Conservation (phyloP, 2,329 filamentous ascomycete species). For the Biscogniauxia sp. region DNA sequence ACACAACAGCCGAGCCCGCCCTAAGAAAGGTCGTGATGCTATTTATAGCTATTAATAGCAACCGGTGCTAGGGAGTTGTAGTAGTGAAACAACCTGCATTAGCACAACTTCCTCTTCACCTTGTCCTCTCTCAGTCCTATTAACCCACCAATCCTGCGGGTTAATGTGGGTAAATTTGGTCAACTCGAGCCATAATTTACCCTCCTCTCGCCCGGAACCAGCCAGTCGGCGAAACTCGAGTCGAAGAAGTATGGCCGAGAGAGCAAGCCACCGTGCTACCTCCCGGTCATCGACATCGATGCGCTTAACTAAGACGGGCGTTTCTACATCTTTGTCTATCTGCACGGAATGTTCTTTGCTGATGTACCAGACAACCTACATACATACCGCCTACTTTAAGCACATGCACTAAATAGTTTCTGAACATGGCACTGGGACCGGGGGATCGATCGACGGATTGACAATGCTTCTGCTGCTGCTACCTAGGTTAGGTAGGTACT, state of each 20-base stretch:
- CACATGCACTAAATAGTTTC: too few relatives aligned
- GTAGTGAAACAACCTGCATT: background rate
- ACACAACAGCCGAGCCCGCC: slow-evolving; percentile 22
- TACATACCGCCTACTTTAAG: too few relatives aligned
- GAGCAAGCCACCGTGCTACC: background rate
- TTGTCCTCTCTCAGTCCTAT: slow-evolving; percentile 24
- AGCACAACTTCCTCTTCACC: slow-evolving; percentile 6
- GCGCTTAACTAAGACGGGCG: background rate
- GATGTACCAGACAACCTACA: background rate
- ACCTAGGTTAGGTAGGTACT: too few relatives aligned
- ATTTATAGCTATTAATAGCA: slow-evolving; percentile 36
- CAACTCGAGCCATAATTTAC: slow-evolving; percentile 15
- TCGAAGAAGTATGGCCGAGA: background rate
- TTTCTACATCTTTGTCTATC: background rate
- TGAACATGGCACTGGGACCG: background rate
- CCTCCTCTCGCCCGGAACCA: slow-evolving; percentile 16
- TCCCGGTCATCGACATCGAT: background rate
- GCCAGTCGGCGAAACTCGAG: slow-evolving; percentile 16
- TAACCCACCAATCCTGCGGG: slow-evolving; percentile 12
- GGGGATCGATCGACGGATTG: background rate
- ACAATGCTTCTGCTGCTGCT: background rate
- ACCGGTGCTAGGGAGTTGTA: slow-evolving; percentile 1
- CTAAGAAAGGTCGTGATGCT: slow-evolving; percentile 18
- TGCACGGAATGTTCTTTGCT: background rate
- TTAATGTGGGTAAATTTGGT: slow-evolving; percentile 27